Conservation (phyloP, 2,329 filamentous ascomycete genomes). For the Coniochaeta sp. region DNA sequence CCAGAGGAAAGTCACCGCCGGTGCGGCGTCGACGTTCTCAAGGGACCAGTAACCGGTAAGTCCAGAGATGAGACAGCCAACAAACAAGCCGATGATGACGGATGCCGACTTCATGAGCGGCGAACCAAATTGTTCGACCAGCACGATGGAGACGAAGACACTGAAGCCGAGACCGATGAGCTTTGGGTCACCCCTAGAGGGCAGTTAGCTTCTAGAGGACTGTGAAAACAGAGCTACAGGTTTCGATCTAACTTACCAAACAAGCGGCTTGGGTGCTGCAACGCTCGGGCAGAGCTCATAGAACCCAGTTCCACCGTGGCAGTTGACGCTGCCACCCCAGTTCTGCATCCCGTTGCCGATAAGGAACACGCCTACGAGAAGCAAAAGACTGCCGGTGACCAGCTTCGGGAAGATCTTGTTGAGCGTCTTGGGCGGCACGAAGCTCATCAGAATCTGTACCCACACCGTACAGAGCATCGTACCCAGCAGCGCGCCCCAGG, state of each 20-base stretch:
- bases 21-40: slow-evolving; percentile 50
- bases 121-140: slow-evolving; percentile 61
- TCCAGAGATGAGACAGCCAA: slow-evolving; percentile 60
- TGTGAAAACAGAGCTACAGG: neutral
- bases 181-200: slow-evolving; percentile 43
- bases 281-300: slow-evolving; percentile 50
- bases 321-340: slow-evolving; percentile 59
- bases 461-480: slow-evolving; percentile 39
- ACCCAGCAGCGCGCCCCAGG: slow-evolving; percentile 58
- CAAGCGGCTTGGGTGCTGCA: slow-evolving; percentile 51
- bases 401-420: slow-evolving; percentile 60
- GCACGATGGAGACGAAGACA: slow-evolving; percentile 59
- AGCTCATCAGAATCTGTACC: slow-evolving; percentile 57
- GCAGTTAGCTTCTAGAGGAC: neutral
- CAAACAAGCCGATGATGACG: slow-evolving; percentile 55
- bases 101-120: slow-evolving; percentile 64
- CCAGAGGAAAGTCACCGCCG: slow-evolving; percentile 62
- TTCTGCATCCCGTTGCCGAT: slow-evolving; percentile 56
- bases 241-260: slow-evolving; percentile 23
- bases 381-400: slow-evolving; percentile 60
- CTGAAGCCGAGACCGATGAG: slow-evolving; percentile 61
- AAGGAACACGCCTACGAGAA: slow-evolving; percentile 59
- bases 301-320: slow-evolving; percentile 37
- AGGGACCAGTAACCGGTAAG: slow-evolving; percentile 59
- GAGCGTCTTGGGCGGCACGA: slow-evolving; percentile 51